A percentile compares a stretch with the other conserved stretches of the same genome.
Evolutionary conservation across 805 yeast species (phyloP).

Genomic region (Saturnispora gosingensis): DNA sequence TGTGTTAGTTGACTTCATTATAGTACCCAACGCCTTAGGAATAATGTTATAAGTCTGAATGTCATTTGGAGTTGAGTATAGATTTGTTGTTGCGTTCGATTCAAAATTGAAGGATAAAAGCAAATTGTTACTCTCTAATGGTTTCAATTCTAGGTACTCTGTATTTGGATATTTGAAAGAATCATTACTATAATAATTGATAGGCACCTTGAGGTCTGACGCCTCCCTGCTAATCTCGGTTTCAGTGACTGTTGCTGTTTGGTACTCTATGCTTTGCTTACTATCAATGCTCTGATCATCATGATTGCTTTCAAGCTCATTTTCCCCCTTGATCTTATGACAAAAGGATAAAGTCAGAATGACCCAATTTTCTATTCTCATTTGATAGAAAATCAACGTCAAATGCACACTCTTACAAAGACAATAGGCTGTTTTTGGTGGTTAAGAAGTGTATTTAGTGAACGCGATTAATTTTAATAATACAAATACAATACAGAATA

Average conservation of each 20-base stretch:
- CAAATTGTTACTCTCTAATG: slow-evolving; percentile 64
- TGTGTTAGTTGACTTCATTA: slow-evolving; percentile 55
- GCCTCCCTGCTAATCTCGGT: background rate
- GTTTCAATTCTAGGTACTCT: slow-evolving; percentile 55
- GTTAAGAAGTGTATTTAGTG: background rate
- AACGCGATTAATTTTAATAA: background rate
- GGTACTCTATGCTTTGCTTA: background rate
- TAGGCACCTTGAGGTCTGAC: background rate
- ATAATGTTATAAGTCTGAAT: slow-evolving; percentile 52
- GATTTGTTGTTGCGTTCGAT: slow-evolving; percentile 39
- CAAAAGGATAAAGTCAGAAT: background rate
- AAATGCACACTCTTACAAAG: background rate
- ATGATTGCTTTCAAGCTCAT: background rate
- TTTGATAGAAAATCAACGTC: background rate
- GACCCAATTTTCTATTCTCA: background rate
- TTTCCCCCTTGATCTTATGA: background rate
- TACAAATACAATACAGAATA: background rate
- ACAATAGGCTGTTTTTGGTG: background rate
- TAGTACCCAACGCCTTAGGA: slow-evolving; percentile 75
- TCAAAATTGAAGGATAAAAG: slow-evolving; percentile 66
- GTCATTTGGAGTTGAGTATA: slow-evolving; percentile 17
- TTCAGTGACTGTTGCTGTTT: background rate
- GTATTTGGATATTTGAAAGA: slow-evolving; percentile 35
- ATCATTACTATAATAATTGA: background rate
- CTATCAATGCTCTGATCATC: background rate